Evolutionary conservation across 495 filamentous ascomycete species (phyloP).

Genomic region (Cairneyella variabilis): DNA sequence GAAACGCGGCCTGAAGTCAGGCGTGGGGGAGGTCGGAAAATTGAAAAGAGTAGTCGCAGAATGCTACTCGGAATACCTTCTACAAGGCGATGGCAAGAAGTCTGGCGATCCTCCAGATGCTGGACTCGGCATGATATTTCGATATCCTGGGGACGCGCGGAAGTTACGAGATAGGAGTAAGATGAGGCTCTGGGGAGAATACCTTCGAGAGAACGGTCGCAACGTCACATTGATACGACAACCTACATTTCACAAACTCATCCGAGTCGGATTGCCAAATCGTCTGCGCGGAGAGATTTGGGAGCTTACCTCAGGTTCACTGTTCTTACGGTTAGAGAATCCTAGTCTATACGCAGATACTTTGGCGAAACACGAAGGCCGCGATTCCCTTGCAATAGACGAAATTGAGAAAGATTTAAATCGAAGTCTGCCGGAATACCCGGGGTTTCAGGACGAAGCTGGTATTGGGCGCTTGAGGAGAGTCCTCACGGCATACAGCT

Average conservation of each 20-base stretch:
- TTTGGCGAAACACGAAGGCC: conserved; percentile 72
- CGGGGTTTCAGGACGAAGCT: conserved; percentile 94
- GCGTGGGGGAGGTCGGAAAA: conserved; percentile 79
- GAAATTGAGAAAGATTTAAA: conserved; percentile 99
- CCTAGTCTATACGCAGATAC: conserved; percentile 82
- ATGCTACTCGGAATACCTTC: conserved; percentile 91
- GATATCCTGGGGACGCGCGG: conserved; percentile 92
- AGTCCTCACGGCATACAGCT: conserved; percentile 94
- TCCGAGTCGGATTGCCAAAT: conserved; percentile 92
- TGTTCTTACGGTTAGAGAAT: conserved; percentile 81
- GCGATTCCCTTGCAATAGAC: conserved; percentile 89
- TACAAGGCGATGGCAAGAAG: conserved; percentile 53
- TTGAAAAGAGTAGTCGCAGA: conserved; percentile 71
- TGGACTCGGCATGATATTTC: conserved; percentile 82
- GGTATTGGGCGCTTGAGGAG: conserved; percentile 86
- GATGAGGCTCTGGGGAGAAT: conserved; percentile 96
- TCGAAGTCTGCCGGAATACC: conserved; percentile 91
- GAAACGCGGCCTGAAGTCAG: conserved; percentile 81
- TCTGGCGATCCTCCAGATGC: conserved; percentile 74
- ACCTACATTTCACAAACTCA: conserved; percentile 95
- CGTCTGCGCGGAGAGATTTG: conserved; percentile 90
- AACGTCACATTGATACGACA: conserved; percentile 90
- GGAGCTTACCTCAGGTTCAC: conserved; percentile 88
- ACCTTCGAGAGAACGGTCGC: conserved; percentile 91
- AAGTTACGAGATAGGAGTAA: conserved; percentile 94